phyloP scores from a whole-genome alignment of 306 rosid genomes.

The Dalbergia cultrata region DNA sequence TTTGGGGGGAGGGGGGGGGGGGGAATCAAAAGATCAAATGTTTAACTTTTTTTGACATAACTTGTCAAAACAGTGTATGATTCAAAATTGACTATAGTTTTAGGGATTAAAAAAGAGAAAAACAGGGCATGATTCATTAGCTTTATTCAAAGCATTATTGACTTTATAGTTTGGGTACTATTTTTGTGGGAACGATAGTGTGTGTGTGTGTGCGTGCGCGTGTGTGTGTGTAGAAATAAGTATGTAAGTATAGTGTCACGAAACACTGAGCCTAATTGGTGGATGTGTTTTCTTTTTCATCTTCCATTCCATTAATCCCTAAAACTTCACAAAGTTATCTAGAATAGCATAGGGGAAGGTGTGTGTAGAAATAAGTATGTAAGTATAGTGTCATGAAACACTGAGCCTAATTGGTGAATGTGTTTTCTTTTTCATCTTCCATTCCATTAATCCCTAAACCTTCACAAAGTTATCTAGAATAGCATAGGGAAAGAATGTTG shows the following conservation, averaged over 20 bases:
- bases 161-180: constrained; percentile 2
- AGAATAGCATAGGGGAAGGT: constrained; percentile 24
- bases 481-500: constrained; percentile 22
- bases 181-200: not conserved
- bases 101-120: too few relatives aligned
- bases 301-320: not conserved
- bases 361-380: constrained; percentile 1
- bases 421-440: not conserved
- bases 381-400: not conserved
- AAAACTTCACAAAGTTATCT: not conserved
- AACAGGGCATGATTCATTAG: constrained; percentile 11
- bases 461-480: not conserved
- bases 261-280: not conserved
- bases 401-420: not conserved
- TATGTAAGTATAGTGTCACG: not conserved
- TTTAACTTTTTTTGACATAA: constrained; percentile 9
- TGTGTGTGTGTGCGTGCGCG: too few relatives aligned
- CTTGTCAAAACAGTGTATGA: constrained; percentile 1
- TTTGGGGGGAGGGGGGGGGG: too few relatives aligned
- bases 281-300: not conserved
- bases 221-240: not conserved
- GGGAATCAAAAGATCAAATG: not conserved
- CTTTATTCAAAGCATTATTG: constrained; percentile 23
- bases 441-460: not conserved
- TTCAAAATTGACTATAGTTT: not conserved